phyloP scores from a whole-genome alignment of 148 eudicot species.

The Chenopodium suecicum region DNA sequence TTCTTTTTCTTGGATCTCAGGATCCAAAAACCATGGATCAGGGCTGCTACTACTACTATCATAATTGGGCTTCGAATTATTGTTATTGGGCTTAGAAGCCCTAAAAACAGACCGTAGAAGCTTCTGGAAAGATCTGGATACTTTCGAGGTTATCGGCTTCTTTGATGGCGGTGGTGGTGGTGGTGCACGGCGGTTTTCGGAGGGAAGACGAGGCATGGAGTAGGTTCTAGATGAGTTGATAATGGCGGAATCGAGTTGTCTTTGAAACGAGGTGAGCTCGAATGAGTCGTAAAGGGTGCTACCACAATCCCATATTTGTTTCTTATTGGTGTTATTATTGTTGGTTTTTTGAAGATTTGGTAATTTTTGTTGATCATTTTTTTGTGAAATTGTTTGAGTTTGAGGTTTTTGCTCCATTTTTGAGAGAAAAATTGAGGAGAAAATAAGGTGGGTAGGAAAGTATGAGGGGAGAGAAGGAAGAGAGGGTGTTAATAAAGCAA shows the following conservation, averaged over 20 bases:
- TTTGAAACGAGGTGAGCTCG: conserved; percentile 63
- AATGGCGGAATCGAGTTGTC: conserved; percentile 74
- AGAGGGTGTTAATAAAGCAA: conserved; percentile 4
- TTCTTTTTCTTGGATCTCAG: neutral
- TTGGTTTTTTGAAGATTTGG: neutral
- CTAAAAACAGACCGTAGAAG: conserved; percentile 62
- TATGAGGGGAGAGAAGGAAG: no score
- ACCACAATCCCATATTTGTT: conserved; percentile 68
- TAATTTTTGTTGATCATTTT: conserved; percentile 1
- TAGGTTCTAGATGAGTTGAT: conserved; percentile 47
- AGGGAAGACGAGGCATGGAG: conserved; percentile 82
- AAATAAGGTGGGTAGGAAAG: neutral
- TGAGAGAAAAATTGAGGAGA: neutral
- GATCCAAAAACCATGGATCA: conserved; percentile 27
- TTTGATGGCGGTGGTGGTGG: conserved; percentile 32
- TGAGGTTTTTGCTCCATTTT: conserved; percentile 20
- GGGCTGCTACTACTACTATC: conserved; percentile 13
- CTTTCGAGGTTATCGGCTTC: conserved; percentile 31
- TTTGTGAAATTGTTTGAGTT: conserved; percentile 14
- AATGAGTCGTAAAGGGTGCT: conserved; percentile 88
- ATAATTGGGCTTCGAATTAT: neutral
- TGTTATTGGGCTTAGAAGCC: neutral
- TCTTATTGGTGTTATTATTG: neutral
- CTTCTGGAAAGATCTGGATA: conserved; percentile 62
- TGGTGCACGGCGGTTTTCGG: conserved; percentile 28